Percentiles rank a stretch among this genome's conserved stretches.
phyloP scores from a whole-genome alignment of 306 rosid species.

The Cicer judaicum region DNA sequence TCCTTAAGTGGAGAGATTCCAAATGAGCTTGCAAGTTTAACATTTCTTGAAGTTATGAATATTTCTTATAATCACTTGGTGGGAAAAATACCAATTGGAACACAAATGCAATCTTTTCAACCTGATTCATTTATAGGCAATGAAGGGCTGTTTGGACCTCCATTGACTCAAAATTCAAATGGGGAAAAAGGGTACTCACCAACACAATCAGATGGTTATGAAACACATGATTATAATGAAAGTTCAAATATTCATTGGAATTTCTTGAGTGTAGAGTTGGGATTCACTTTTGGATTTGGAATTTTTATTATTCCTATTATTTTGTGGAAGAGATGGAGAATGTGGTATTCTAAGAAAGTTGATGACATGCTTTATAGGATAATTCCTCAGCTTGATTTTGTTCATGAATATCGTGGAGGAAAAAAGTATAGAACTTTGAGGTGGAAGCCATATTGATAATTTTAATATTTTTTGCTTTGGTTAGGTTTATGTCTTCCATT shows the following conservation, averaged over 20 bases:
- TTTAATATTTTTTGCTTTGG: background rate
- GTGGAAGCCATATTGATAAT: conserved; percentile 5
- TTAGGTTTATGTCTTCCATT: no score
- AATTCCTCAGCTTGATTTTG: conserved; percentile 41
- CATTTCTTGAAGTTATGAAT: conserved; percentile 26
- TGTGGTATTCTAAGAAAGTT: conserved; percentile 26
- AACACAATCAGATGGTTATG: background rate
- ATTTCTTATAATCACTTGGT: conserved; percentile 34
- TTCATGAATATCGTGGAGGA: background rate
- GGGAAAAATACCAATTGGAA: conserved; percentile 33
- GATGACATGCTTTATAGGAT: conserved; percentile 33
- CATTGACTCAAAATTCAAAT: conserved; percentile 12
- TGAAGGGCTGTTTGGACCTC: conserved; percentile 49
- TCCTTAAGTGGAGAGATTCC: conserved; percentile 37
- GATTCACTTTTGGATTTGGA: conserved; percentile 48
- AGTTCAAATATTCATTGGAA: conserved; percentile 28
- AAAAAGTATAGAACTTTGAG: conserved; percentile 23
- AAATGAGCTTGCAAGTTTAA: background rate
- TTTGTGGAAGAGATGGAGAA: conserved; percentile 43
- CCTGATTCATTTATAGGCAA: conserved; percentile 39
- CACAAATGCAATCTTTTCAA: conserved; percentile 34
- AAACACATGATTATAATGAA: background rate
- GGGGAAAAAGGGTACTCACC: background rate
- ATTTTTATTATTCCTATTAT: conserved; percentile 22
- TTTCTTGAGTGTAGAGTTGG: conserved; percentile 39